Evolutionary conservation across 495 filamentous ascomycete genomes (phyloP), one percentile per base, ranked within the genome.

Genomic region (Jackrogersella minutella): DNA sequence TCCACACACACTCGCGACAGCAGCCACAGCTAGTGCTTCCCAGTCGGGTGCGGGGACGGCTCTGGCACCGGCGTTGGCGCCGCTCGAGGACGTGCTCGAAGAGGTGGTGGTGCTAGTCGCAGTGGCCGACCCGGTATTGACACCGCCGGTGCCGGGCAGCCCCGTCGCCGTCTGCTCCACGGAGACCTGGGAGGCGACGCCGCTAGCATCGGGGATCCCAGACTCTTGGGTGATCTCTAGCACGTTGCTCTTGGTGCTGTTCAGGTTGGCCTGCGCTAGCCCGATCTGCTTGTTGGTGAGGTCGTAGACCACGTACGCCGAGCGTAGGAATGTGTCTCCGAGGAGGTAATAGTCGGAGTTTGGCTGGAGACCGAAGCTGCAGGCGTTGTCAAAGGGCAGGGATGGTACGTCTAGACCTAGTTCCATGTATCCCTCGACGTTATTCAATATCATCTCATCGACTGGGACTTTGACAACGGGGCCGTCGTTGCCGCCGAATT

Each of bases 291-390:
- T 89, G 73, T 93, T 93, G 10, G 79, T 79, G 8, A 97, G 82
- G 68, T 97, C 94, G 73, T 95, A 97, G 0, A 98, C 95, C 24
- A 97, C 91, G 70, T 98, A 99, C 1, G 94, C 92, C 57, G 87
- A 91, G 51, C 95, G 88, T 14, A 99, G 80, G 79, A 98, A 99
- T 1, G 93, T 97, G 76, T 97, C 94, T 22, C 95, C 95, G 0
- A 86, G 79, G 1, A 85, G 73, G 33, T 77, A 76, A 40, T 60
- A 65, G 37, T 65, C 70, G 1, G 47, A 43, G 26, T 46, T 54
- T 17, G 53, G 28, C 58, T 82, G 77, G 51, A 82, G 71, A 39
- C 80, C 80, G 47, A 83, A 79, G 44, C 77, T 67, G 71, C 81
- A 83, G 16, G 70, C 59, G 39, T 72, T 50, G 34, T 73, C 39